Base-by-base conservation (phyloP, 257 asterid genomes). In the Solanum chmielewskii region DNA sequence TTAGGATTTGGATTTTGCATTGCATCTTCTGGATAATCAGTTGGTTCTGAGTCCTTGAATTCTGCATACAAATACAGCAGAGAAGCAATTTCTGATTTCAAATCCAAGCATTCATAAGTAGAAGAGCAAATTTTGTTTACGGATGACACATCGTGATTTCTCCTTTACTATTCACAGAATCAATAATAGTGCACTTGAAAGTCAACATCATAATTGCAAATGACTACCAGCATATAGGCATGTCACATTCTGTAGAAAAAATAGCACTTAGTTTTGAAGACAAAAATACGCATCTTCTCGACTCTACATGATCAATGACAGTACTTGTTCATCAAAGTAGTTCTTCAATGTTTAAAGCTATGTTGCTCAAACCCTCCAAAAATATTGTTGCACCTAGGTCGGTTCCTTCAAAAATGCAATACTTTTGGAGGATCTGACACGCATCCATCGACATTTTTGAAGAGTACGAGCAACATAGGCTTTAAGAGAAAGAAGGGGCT, bases 21-120 rank as follows among this genome's bases (percentile, higher is more conserved):
- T n/a, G 45, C 6, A 29, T 18, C 85, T 29, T 81, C 85, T 81
- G 85, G 69, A 81, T 29, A 31, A 11, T 81, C 85, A 29, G 70
- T 49, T 81, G 44, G 85, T 49, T 81, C 85, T 49, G 69, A 29
- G 80, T 86, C 90, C 88, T 87, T 85, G 85, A 90, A 23, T 49
- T 81, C 85, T 81, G 70, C 85, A 81, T 18, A 2, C 31, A 81
- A 81, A 81, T 29, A 81, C 68, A 81, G 45, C 68, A 47, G 20
- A 81, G 42, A 31, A 29, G 69, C 45, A 49, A 29, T 31, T 29
- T 81, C 85, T 47, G 20, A 49, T 80, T 80, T 80, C 44, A 80
- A 47, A 80, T 49, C 70, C 85, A 81, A 81, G 44, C 69, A 81
- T 49, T 49, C 69, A 47, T 3, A 29, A 81, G 70, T 49, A 49